Percentiles rank a stretch among this genome's conserved stretches.
These are phyloP conservation scores for Rhodotorula paludigena DNA, from an alignment of 768 basidiomycete genomes.

Conservation along the genomic window DNA sequence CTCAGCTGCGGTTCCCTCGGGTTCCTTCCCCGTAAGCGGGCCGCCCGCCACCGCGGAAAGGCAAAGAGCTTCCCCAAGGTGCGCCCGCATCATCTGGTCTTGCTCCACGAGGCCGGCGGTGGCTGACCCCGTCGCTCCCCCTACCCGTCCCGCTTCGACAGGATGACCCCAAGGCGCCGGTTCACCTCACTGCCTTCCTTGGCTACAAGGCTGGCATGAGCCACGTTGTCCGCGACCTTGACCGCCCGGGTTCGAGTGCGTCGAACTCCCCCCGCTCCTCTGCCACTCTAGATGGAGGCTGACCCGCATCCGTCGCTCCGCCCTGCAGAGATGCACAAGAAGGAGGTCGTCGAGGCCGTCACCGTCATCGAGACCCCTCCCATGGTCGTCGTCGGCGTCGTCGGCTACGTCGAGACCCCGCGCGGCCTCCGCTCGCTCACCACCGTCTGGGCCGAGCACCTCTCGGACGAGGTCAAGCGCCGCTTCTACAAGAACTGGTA, in stretches of 20 bases:
- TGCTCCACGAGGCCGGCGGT: constrained; percentile 1
- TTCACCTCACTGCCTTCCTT: constrained; percentile 95
- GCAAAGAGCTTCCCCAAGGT: constrained; percentile 99
- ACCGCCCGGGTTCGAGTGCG: constrained; percentile 98
- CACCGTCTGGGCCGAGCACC: constrained; percentile 93
- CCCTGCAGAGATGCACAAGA: constrained; percentile 94
- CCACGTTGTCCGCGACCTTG: constrained; percentile 97
- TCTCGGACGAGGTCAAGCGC: constrained; percentile 95
- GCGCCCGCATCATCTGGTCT: constrained; percentile 42
- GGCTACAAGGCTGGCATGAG: constrained; percentile 99
- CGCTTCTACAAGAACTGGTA: constrained; percentile 81
- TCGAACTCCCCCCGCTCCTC: constrained; percentile 43
- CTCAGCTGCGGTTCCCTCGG: constrained; percentile 71
- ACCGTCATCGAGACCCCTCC: constrained; percentile 95
- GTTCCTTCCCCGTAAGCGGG: constrained; percentile 92
- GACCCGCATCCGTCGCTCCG: not conserved
- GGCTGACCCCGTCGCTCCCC: constrained; percentile 35
- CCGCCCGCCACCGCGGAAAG: constrained; percentile 95
- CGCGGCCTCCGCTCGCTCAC: constrained; percentile 97
- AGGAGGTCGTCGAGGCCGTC: constrained; percentile 97
- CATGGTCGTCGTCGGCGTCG: constrained; percentile 91
- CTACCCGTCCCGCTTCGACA: constrained; percentile 45
- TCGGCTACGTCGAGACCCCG: constrained; percentile 99
- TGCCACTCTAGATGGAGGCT: too few species aligned
- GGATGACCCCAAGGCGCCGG: constrained; percentile 99